Percentiles rank a stretch among this genome's conserved stretches.
Conservation (phyloP, 2,329 filamentous ascomycete genomes). For the Pyrenochaeta sp. region DNA sequence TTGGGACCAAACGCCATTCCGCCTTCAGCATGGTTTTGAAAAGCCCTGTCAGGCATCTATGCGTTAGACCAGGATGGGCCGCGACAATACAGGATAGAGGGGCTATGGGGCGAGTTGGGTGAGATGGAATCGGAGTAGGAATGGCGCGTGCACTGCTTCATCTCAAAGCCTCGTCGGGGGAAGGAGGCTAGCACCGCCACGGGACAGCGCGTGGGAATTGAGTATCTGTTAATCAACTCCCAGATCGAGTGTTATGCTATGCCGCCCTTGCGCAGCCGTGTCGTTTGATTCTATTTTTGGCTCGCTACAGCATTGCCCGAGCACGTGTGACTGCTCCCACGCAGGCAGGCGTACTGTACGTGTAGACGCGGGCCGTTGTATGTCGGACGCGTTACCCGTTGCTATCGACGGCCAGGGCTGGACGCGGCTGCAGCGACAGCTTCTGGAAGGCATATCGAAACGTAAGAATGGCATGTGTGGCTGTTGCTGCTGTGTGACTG, state of each 20-base stretch:
- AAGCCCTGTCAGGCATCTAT: conserved; percentile 34
- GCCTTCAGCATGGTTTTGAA: conserved; percentile 33
- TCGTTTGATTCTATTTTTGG: conserved; percentile 21
- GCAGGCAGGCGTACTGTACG: background rate
- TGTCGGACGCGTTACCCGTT: conserved; percentile 27
- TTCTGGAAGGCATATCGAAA: conserved; percentile 29
- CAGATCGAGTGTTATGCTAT: conserved; percentile 23
- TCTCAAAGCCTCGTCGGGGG: conserved; percentile 33
- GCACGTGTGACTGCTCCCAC: conserved; percentile 21
- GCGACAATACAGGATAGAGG: conserved; percentile 29
- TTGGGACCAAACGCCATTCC: conserved; percentile 34
- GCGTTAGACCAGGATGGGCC: conserved; percentile 23
- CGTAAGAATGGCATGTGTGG: conserved; percentile 9
- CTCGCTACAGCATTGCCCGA: conserved; percentile 24
- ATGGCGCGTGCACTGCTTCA: conserved; percentile 31
- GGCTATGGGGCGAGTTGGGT: conserved; percentile 25
- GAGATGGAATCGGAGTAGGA: conserved; percentile 25
- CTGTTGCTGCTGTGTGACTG: conserved; percentile 5
- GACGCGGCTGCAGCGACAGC: conserved; percentile 17
- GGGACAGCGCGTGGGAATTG: conserved; percentile 20
- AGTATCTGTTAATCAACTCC: conserved; percentile 11
- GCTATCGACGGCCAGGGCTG: conserved; percentile 19
- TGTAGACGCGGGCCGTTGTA: conserved; percentile 12
- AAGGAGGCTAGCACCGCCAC: conserved; percentile 31
- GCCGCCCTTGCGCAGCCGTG: conserved; percentile 18